A percentile compares a stretch with the other conserved stretches of the same genome.
Evolutionary conservation across 2,329 filamentous ascomycete species (phyloP).

Genomic region (Cercospora brassicicola): DNA sequence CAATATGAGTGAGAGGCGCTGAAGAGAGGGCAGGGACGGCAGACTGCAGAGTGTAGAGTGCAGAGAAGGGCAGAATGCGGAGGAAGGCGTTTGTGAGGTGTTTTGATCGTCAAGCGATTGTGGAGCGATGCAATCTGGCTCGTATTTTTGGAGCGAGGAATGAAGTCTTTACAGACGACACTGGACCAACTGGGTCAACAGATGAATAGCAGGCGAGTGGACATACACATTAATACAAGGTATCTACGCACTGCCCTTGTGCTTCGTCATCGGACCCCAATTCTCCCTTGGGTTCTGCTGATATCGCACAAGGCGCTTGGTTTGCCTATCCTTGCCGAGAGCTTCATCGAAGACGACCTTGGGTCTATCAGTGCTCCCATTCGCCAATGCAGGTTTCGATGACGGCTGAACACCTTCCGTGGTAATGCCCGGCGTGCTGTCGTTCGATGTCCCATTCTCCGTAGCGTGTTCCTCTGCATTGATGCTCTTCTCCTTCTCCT

Average conservation of each 20-base stretch:
- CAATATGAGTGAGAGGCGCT: not conserved
- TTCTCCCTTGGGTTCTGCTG: slow-evolving; percentile 87
- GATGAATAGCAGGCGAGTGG: not conserved
- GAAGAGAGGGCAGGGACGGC: not conserved
- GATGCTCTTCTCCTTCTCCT: slow-evolving; percentile 56
- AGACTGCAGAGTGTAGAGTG: not conserved
- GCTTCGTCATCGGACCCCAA: slow-evolving; percentile 78
- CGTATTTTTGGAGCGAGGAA: not conserved
- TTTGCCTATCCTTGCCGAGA: slow-evolving; percentile 68
- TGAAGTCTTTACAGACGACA: not conserved
- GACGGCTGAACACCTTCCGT: slow-evolving; percentile 15
- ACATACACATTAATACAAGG: not conserved
- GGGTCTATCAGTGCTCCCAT: slow-evolving; percentile 43
- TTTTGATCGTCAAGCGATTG: not conserved
- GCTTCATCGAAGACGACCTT: slow-evolving; percentile 76
- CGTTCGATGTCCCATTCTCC: slow-evolving; percentile 28
- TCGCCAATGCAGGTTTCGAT: slow-evolving; percentile 5
- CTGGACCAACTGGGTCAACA: not conserved
- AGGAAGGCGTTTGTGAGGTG: not conserved
- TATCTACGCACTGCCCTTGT: slow-evolving; percentile 41
- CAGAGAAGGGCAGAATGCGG: not conserved
- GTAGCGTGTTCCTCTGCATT: slow-evolving; percentile 35
- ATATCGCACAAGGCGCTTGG: slow-evolving; percentile 74
- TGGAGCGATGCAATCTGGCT: not conserved
- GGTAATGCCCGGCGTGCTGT: slow-evolving; percentile 24